Evolutionary conservation across 2,329 filamentous ascomycete species (phyloP).

Genomic region (Cladophialophora chaetospira): DNA sequence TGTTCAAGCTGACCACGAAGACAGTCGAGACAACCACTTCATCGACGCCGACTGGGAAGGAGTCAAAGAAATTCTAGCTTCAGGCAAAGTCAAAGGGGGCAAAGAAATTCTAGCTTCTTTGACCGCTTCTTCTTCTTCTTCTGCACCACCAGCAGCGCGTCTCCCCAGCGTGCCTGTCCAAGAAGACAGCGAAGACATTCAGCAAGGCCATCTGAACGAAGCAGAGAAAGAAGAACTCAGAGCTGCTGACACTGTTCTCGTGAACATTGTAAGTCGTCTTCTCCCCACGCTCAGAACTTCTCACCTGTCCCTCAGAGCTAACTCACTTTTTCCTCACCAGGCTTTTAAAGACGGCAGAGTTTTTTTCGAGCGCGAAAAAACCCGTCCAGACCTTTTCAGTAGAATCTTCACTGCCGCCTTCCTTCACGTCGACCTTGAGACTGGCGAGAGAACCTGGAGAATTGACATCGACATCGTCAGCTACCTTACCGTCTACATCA

Average conservation of each 20-base stretch:
- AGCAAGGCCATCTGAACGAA: neutral
- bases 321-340: neutral
- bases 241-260: neutral
- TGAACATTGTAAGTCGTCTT: neutral
- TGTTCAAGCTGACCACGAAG: no score
- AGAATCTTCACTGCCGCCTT: neutral
- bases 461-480: neutral
- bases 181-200: neutral
- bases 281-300: neutral
- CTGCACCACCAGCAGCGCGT: neutral
- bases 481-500: neutral
- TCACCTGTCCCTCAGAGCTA: neutral
- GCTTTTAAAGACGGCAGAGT: neutral
- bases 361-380: neutral
- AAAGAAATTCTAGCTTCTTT: no score
- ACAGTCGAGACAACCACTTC: no score
- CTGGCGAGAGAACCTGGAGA: neutral
- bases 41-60: no score
- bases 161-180: neutral
- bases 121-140: neutral
- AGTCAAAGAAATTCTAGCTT: no score
- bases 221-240: neutral
- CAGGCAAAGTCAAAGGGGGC: no score
- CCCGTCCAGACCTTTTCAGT: neutral
- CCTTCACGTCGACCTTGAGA: neutral